A percentile compares a stretch with the other conserved stretches of the same genome.
These are phyloP conservation scores for Phytophthora niederhauseri DNA, from an alignment of 352 stramenopile species.

Conservation along the genomic window DNA sequence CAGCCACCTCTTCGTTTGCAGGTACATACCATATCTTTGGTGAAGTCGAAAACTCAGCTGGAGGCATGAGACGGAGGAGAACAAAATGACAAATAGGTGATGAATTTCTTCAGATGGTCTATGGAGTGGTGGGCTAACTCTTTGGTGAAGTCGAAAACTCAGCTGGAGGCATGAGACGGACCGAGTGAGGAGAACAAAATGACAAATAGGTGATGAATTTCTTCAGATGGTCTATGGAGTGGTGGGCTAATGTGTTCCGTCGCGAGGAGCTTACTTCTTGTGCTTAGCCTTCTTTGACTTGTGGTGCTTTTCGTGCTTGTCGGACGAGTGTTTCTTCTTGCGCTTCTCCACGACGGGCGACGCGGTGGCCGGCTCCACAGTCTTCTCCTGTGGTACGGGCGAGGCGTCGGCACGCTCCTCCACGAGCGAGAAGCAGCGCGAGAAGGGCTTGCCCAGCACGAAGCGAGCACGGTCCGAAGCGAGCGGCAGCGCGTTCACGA, in stretches of 20 bases:
- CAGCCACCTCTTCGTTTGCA: conserved; percentile 22
- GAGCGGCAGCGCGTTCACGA: conserved; percentile 77
- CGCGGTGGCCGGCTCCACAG: conserved; percentile 6
- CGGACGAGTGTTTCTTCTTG: conserved; percentile 40
- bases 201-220: conserved; percentile 49
- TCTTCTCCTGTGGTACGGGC: conserved; percentile 21
- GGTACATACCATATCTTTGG: conserved; percentile 5
- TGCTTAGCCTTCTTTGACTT: conserved; percentile 73
- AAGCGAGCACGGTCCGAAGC: conserved; percentile 64
- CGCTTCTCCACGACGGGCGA: conserved; percentile 31
- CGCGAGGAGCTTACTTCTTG: conserved; percentile 34
- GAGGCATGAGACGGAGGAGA: conserved; percentile 17
- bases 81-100: conserved; percentile 46
- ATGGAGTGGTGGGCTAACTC: conserved; percentile 42
- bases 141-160: too few relatives aligned
- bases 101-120: conserved; percentile 39
- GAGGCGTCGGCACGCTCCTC: conserved; percentile 41
- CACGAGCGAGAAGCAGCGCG: conserved; percentile 75
- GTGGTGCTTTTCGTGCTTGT: conserved; percentile 42
- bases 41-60: conserved; percentile 12
- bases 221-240: conserved; percentile 41
- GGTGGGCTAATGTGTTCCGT: conserved; percentile 35
- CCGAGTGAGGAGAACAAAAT: conserved; percentile 30
- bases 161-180: conserved; percentile 6
- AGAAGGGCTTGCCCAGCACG: conserved; percentile 74